Evolutionary conservation across 352 stramenopile genomes (phyloP).

Genomic region (Phytopythium litorale): DNA sequence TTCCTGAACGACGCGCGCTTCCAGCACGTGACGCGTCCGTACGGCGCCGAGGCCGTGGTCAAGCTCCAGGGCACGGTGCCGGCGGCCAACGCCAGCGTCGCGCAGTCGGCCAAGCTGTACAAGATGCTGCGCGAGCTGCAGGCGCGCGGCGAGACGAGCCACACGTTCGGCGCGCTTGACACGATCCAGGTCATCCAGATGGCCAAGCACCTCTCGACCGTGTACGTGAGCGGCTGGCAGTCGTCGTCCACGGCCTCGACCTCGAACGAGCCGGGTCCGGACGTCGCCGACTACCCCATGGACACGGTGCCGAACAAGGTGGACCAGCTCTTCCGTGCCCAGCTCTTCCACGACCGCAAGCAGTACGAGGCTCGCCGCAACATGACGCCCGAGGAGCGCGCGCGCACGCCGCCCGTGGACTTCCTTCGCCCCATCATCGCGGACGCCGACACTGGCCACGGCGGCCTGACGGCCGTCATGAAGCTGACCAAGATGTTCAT

Average conservation of each 20-base stretch:
- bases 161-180: conserved; percentile 89
- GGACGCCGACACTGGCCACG: conserved; percentile 97
- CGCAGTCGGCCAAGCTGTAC: conserved; percentile 83
- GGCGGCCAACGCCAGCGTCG: conserved; percentile 33
- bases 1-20: conserved; percentile 78
- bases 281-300: conserved; percentile 99
- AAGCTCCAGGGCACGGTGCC: conserved; percentile 81
- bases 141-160: conserved; percentile 69
- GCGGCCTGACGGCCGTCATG: conserved; percentile 96
- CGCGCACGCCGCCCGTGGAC: conserved; percentile 86
- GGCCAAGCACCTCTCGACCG: conserved; percentile 91
- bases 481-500: conserved; percentile 99
- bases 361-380: conserved; percentile 92
- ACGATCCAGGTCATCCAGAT: conserved; percentile 96
- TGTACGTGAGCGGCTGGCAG: conserved; percentile 98
- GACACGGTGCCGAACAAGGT: conserved; percentile 98
- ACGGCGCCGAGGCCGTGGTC: conserved; percentile 78
- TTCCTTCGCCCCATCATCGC: conserved; percentile 96
- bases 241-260: conserved; percentile 93
- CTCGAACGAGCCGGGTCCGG: conserved; percentile 94
- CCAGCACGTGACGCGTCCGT: conserved; percentile 75
- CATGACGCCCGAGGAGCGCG: conserved; percentile 75
- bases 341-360: conserved; percentile 97
- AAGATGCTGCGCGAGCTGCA: conserved; percentile 85
- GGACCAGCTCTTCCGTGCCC: conserved; percentile 96